Base-by-base conservation (phyloP, 1,139 yeast genomes). In the Blastobotrys arbuscula region DNA sequence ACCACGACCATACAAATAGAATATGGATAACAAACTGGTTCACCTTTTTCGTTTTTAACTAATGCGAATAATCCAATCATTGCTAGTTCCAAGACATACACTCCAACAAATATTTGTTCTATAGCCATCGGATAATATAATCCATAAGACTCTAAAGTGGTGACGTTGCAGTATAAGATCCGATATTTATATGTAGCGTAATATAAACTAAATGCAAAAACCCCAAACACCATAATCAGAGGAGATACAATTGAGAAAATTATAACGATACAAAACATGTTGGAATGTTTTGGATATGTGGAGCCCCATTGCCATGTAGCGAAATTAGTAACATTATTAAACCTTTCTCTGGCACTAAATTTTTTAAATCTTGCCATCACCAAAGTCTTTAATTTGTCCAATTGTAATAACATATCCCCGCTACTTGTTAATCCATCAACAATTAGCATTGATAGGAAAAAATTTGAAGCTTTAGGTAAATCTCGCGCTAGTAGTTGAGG, bases 221-320 rank as follows among this genome's bases (percentile, higher is more conserved):
- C 68, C 34, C 86, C 74, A 55, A 84, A 79, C 0, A 85, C 63
- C 3, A 85, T 71, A 2, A 89, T 84, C 49, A 87, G 58, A 1
- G 97, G 97, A 0, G 95, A 81, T 8, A 89, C 78, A 4, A 87
- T 77, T 6, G 88, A 76, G 59, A 86, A 88, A 0, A 85, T 80
- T 30, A 89, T 66, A 0, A 92, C 87, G 51, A 89, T 86, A 8
- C 87, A 78, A 0, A 84, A 90, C 56, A 85, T 74, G 4, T 85
- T 82, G 1, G 96, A 80, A 55, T 82, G 82, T 0, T 80, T 73
- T 0, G 96, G 90, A 59, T 84, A 88, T 0, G 77, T 66, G 0
- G 90, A 75, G 0, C 96, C 96, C 95, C 95, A 87, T 52, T 75
- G 72, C 24, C 82, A 71, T 18, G 65, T 60, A 7, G 76, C 71